Conservation (phyloP, 2,329 filamentous ascomycete species). For the Berkeleyomyces basicola region DNA sequence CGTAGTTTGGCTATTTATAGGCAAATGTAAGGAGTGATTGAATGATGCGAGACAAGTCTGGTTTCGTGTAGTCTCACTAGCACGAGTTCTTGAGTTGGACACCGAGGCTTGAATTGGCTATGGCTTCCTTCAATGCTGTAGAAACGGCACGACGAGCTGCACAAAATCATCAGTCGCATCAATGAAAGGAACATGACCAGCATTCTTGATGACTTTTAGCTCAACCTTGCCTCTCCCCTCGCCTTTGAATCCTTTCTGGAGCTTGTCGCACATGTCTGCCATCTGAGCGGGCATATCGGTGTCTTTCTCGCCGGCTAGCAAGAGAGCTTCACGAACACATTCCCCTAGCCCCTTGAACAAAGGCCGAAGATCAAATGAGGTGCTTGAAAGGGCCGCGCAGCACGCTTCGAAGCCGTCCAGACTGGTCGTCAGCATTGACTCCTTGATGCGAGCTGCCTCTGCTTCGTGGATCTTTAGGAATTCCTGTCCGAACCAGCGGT, state of each 20-base stretch:
- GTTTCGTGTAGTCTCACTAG: too few species aligned
- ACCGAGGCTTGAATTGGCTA: too few species aligned
- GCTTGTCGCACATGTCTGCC: slow-evolving; percentile 22
- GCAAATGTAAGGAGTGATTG: too few species aligned
- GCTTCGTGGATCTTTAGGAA: slow-evolving; percentile 23
- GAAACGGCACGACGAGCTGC: slow-evolving; percentile 17
- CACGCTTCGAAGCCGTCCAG: slow-evolving; percentile 28
- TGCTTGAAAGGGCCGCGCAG: slow-evolving; percentile 23
- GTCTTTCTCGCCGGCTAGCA: slow-evolving; percentile 27
- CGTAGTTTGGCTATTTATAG: too few species aligned
- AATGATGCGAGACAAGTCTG: too few species aligned
- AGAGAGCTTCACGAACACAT: slow-evolving; percentile 22
- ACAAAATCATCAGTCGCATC: slow-evolving; percentile 23
- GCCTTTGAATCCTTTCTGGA: slow-evolving; percentile 21
- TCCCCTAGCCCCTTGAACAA: slow-evolving; percentile 20
- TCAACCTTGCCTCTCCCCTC: slow-evolving; percentile 19
- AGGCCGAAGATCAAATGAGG: slow-evolving; percentile 25
- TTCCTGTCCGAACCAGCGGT: slow-evolving; percentile 26
- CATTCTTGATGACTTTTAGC: slow-evolving; percentile 22
- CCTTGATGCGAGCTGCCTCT: slow-evolving; percentile 22
- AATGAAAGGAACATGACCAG: slow-evolving; percentile 25
- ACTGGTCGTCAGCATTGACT: slow-evolving; percentile 23
- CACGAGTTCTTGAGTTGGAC: too few species aligned
- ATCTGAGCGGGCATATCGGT: slow-evolving; percentile 25
- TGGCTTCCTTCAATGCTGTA: slow-evolving; percentile 9